A percentile compares a stretch with the other conserved stretches of the same genome.
Evolutionary conservation across 257 asterid species (phyloP).

Genomic region (Ballota nigra): DNA sequence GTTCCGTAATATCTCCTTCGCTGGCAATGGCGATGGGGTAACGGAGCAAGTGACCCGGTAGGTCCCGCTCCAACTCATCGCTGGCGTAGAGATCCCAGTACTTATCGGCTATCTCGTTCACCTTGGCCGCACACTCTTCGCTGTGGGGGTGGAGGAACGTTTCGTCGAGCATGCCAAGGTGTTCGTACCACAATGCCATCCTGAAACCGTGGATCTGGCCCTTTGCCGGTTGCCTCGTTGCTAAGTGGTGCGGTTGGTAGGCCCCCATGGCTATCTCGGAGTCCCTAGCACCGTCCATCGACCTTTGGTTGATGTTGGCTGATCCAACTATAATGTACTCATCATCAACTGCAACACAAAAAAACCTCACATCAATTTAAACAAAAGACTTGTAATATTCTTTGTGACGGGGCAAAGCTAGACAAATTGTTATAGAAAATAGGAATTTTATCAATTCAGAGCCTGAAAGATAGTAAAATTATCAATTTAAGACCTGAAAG

Average conservation of each 20-base stretch:
- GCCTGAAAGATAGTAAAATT: too few species aligned
- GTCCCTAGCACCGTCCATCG: constrained; percentile 93
- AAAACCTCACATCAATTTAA: background rate
- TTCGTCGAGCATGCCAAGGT: constrained; percentile 84
- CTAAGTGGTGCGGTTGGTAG: constrained; percentile 76
- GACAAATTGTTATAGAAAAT: too few species aligned
- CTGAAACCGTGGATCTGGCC: constrained; percentile 94
- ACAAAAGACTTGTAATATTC: too few species aligned
- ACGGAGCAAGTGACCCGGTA: constrained; percentile 92
- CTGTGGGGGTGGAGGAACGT: constrained; percentile 65
- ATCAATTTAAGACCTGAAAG: too few species aligned
- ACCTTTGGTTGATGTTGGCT: constrained; percentile 95
- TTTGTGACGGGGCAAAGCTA: too few species aligned
- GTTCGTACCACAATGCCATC: constrained; percentile 93
- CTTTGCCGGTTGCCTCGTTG: constrained; percentile 59
- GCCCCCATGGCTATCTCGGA: constrained; percentile 97
- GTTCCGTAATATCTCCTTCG: constrained; percentile 65
- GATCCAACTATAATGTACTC: constrained; percentile 93
- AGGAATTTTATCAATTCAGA: too few species aligned
- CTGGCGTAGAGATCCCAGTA: constrained; percentile 83
- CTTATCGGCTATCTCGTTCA: constrained; percentile 62
- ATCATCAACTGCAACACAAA: constrained; percentile 67
- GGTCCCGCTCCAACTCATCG: constrained; percentile 67
- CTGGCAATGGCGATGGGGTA: constrained; percentile 76
- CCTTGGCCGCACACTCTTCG: constrained; percentile 66